Evolutionary conservation across 2,329 filamentous ascomycete genomes (phyloP).

Genomic region (Pseudonectria foliicola): DNA sequence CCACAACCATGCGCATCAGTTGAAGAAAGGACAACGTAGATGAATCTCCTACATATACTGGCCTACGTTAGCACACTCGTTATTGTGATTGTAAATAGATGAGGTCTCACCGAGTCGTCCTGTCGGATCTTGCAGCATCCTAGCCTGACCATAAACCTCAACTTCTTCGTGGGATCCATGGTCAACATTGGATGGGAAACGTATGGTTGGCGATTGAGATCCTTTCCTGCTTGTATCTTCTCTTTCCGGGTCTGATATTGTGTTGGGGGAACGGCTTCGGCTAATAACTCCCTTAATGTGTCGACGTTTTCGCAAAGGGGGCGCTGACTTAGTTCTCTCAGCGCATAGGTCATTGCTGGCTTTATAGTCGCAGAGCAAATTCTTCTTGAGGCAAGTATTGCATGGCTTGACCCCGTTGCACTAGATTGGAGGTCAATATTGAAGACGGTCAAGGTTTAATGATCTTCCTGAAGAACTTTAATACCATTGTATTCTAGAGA

Average conservation of each 20-base stretch:
- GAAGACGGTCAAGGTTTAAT: no score
- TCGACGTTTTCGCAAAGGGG: conserved; percentile 1
- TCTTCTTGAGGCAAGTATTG: conserved; percentile 16
- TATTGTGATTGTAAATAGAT: conserved; percentile 8
- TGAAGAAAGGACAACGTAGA: conserved; percentile 55
- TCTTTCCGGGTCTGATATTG: background rate
- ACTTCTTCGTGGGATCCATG: conserved; percentile 49
- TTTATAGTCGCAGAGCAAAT: conserved; percentile 13
- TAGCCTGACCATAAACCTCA: conserved; percentile 44
- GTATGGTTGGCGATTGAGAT: no score
- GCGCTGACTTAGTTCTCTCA: background rate
- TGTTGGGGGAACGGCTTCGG: no score
- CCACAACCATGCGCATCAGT: conserved; percentile 53
- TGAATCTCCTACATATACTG: conserved; percentile 57
- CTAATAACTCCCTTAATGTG: background rate
- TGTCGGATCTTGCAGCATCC: conserved; percentile 53
- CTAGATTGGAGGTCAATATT: no score
- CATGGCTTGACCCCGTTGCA: conserved; percentile 18
- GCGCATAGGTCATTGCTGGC: background rate
- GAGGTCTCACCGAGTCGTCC: conserved; percentile 44
- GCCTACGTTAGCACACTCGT: conserved; percentile 7
- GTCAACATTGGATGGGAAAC: conserved; percentile 25
- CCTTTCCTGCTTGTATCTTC: background rate
- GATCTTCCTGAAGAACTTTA: no score
- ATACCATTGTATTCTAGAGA: no score